Conservation (phyloP, 768 basidiomycete species). For the Pluteus cervinus region DNA sequence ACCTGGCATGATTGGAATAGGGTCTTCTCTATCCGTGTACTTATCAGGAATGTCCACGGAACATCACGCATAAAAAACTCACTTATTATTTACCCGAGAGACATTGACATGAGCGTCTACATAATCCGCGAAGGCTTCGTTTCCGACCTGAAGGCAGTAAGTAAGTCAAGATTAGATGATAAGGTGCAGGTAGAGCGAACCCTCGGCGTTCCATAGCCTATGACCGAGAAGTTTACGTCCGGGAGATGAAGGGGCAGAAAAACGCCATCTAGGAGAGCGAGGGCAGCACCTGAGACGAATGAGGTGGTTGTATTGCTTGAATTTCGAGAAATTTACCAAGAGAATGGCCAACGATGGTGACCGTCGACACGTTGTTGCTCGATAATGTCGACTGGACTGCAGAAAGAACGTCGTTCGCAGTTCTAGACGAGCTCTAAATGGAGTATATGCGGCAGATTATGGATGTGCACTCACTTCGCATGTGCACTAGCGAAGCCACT, state of each 20-base stretch:
- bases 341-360: slow-evolving; percentile 39
- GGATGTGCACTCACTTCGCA: slow-evolving; percentile 27
- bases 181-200: slow-evolving; percentile 17
- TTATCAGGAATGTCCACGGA: neutral
- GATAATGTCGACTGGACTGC: slow-evolving; percentile 32
- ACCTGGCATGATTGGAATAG: slow-evolving; percentile 35
- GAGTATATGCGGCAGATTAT: neutral
- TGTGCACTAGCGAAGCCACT: slow-evolving; percentile 38
- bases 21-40: slow-evolving; percentile 22
- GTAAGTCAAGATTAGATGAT: neutral
- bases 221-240: slow-evolving; percentile 26
- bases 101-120: slow-evolving; percentile 15
- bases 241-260: slow-evolving; percentile 48
- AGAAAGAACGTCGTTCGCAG: slow-evolving; percentile 31
- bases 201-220: slow-evolving; percentile 39
- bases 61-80: neutral
- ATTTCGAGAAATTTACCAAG: slow-evolving; percentile 26
- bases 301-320: slow-evolving; percentile 1
- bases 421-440: too few species aligned
- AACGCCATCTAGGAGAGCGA: slow-evolving; percentile 42
- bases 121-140: slow-evolving; percentile 21
- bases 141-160: slow-evolving; percentile 23
- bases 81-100: slow-evolving; percentile 17
- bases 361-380: slow-evolving; percentile 22
- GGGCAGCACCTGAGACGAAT: slow-evolving; percentile 26